Evolutionary conservation across 2,329 filamentous ascomycete genomes (phyloP).

Genomic region (Calonectria pseudoreteaudii): DNA sequence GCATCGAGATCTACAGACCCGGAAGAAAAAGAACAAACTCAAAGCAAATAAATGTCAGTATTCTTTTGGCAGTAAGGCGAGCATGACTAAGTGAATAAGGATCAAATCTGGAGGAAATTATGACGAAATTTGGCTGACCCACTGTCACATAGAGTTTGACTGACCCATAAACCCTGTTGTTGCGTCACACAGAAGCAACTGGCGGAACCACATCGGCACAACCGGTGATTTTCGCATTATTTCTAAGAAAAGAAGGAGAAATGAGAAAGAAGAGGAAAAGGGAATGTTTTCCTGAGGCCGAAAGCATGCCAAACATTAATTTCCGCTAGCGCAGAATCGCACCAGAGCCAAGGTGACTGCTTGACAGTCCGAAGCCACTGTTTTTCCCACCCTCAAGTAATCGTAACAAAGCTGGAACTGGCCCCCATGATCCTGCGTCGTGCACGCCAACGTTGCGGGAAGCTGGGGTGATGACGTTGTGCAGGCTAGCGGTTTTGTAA

Average conservation of each 20-base stretch:
- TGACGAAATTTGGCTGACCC: neutral
- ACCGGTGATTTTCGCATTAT: neutral
- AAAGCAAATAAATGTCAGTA: neutral
- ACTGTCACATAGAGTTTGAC: neutral
- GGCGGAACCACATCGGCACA: neutral
- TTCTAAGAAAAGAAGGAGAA: no score
- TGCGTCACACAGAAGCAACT: neutral
- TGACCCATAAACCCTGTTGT: neutral
- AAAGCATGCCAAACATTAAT: neutral
- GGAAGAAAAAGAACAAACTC: neutral
- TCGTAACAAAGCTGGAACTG: neutral
- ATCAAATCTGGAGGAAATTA: neutral
- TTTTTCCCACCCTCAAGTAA: neutral
- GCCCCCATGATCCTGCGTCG: neutral
- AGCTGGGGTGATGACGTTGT: neutral
- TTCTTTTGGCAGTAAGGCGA: neutral
- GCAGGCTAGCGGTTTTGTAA: neutral
- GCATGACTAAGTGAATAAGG: neutral
- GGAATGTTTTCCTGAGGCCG: neutral
- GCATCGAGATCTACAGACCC: neutral
- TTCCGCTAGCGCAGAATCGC: neutral
- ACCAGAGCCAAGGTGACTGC: neutral
- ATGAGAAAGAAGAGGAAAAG: no score
- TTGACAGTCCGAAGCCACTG: neutral
- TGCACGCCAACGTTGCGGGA: neutral